Evolutionary conservation across 1,284 basidiomycete species (phyloP), one percentile per base, ranked within the genome.

Genomic region (Cryptococcus sp.): DNA sequence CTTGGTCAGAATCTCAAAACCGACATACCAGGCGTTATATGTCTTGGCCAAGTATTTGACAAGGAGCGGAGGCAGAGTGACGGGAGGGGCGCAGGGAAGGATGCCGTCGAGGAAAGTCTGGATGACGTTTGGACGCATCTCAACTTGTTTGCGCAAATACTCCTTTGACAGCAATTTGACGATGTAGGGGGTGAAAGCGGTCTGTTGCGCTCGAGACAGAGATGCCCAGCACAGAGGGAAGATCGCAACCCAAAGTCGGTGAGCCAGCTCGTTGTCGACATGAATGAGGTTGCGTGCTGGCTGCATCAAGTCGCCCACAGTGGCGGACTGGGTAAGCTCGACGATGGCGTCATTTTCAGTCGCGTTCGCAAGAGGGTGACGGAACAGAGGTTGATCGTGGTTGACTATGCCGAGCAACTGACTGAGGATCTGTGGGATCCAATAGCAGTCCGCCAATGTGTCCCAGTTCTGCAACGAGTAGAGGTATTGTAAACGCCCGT

Each of bases 381-480:
- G 64, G 44, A 70, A 50, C 41, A 76, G 77, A 31, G 62, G 56
- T 19, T 84, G 76, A 53, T 91, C 87, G 13, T 80, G 79, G 68
- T 95, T 89, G n/a, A 88, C 83, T 15, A 89, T 84, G 19, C 93
- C 91, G 13, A 99, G 84, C 20, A 98, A 80, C 25, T 99, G 86
- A 71, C 96, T 90, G 25, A 98, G 82, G 38, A 93, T 92, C 47
- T 98, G 85, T 65, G 91, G 89, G 48, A 96, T 89, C 96, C 96
- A 99, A 74, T 97, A 94, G 60, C 90, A 87, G 66, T 97, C 93
- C 1, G 91, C 87, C 19, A 99, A 80, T 11, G 88, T 86, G 67
- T 99, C 96, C 96, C 97, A 99, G 74, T 84, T 95, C 79, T 99
- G 94, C 20, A 93, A 87, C 27, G 92, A 93, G 52, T 96, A 83